Evolutionary conservation across 371 early-diverging fungal species (phyloP), one percentile per base, ranked within the genome.

Genomic region (Ordospora pajunii): DNA sequence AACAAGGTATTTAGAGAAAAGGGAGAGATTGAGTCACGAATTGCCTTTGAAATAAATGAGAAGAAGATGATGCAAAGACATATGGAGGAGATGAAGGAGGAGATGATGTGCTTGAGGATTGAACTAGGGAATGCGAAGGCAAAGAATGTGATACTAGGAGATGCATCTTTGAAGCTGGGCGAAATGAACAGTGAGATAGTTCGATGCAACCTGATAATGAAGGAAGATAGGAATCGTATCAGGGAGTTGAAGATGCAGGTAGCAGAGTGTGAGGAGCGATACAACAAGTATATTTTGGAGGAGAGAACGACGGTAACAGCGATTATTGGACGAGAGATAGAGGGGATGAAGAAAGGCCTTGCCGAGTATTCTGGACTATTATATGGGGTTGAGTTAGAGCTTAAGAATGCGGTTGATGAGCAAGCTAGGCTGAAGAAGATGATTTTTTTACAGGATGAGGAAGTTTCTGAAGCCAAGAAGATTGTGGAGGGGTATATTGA

Each of bases 271-370:
- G 48, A 54, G 25, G 21, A 67, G 22, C 66, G 54, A 62, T 67
- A 74, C 43, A 44, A 50, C 7, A 66, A 25, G 32, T 74, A 74
- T 53, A 58, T 74, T 45, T 23, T 67, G 9, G 51, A 46, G n/a
- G 43, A 72, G 10, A 72, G 73, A 37, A 54, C 54, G 22, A 64
- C 65, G 14, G 46, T 67, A 21, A 32, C 66, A 0, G 54, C 75
- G 1, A 27, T 74, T 37, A 53, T 74, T 40, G 75, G 75, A 14
- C 62, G 46, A 50, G 75, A 74, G 54, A 45, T 74, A 49, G 75
- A 67, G 12, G 32, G 50, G 10, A 54, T 74, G 2, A 72, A 64
- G 49, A 44, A 19, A 19, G 49, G 27, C 7, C 32, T 72, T 2
- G 25, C 21, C 0, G n/a, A 37, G 6, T 14, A 66, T 27, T 66